phyloP scores from a whole-genome alignment of 768 basidiomycete genomes.

The Mycena polygramma region DNA sequence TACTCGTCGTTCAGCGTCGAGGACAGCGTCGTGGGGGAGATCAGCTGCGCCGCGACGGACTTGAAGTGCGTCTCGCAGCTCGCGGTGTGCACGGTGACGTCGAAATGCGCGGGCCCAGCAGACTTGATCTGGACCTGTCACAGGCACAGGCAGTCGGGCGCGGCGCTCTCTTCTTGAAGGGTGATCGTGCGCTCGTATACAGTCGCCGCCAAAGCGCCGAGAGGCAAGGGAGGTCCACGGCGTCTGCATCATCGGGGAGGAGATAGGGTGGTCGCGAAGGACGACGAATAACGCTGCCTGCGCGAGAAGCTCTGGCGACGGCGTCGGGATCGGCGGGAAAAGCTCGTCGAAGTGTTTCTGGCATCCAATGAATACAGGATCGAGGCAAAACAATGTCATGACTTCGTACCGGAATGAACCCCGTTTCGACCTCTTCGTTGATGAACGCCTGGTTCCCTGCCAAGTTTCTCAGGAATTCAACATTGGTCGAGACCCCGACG shows the following conservation, averaged over 20 bases:
- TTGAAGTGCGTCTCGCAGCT: constrained; percentile 53
- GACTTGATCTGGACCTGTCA: constrained; percentile 58
- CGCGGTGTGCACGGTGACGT: constrained; percentile 62
- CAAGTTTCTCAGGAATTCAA: constrained; percentile 86
- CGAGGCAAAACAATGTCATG: constrained; percentile 36
- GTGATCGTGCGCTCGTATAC: constrained; percentile 70
- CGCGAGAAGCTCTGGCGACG: constrained; percentile 75
- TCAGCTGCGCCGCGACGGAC: constrained; percentile 69
- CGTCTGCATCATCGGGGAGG: constrained; percentile 49
- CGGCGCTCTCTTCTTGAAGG: constrained; percentile 69
- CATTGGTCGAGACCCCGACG: constrained; percentile 91
- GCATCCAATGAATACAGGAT: constrained; percentile 7
- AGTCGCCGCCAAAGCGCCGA: constrained; percentile 85
- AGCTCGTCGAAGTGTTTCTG: constrained; percentile 88
- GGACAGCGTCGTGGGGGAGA: constrained; percentile 65
- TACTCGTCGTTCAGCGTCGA: constrained; percentile 66
- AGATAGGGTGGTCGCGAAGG: constrained; percentile 68
- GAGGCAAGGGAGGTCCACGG: constrained; percentile 82
- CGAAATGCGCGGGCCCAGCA: constrained; percentile 58
- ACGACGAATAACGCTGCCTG: constrained; percentile 84
- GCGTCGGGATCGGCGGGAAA: constrained; percentile 75
- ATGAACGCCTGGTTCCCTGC: constrained; percentile 86
- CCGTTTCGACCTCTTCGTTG: constrained; percentile 87
- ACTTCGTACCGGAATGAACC: constrained; percentile 81
- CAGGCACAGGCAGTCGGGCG: constrained; percentile 51